Conservation (phyloP, 768 basidiomycete genomes). For the Rhodotorula babjevae region DNA sequence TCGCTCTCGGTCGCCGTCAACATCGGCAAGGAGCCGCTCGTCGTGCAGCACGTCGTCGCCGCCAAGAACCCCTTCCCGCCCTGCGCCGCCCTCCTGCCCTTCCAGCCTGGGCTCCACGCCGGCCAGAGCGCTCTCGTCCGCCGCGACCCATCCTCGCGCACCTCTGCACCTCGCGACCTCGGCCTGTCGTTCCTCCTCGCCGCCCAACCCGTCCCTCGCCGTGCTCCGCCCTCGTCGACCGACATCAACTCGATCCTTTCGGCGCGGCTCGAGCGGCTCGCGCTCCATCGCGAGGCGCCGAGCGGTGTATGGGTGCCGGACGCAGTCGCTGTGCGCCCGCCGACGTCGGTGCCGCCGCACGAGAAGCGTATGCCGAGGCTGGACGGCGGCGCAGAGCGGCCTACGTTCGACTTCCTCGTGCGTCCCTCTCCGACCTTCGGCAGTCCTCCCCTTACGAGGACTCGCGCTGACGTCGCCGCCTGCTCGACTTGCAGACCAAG, state of each 20-base stretch:
- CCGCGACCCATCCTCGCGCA: neutral
- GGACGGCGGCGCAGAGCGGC: neutral
- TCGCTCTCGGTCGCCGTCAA: neutral
- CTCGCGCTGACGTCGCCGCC: too few relatives aligned
- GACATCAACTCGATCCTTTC: too few relatives aligned
- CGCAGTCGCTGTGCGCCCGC: neutral
- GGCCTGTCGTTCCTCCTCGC: neutral
- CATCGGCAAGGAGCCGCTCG: neutral
- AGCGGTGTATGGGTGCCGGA: neutral
- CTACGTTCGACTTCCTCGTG: conserved; percentile 3
- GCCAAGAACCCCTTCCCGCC: neutral
- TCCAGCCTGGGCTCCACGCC: too few relatives aligned
- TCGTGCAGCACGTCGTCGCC: neutral
- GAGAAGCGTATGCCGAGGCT: neutral
- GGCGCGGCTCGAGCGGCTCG: neutral
- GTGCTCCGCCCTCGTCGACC: neutral
- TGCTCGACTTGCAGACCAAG: neutral
- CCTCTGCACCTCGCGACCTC: neutral
- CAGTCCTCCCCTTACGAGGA: too few relatives aligned
- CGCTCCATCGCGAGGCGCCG: neutral
- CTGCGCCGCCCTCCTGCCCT: neutral
- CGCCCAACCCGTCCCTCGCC: neutral
- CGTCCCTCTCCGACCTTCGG: neutral
- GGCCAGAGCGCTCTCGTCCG: too few relatives aligned
- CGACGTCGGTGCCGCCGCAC: too few relatives aligned